These are phyloP conservation scores for Nothomitra cinnamomea DNA, from an alignment of 2,329 filamentous ascomycete species.

Conservation along the genomic window DNA sequence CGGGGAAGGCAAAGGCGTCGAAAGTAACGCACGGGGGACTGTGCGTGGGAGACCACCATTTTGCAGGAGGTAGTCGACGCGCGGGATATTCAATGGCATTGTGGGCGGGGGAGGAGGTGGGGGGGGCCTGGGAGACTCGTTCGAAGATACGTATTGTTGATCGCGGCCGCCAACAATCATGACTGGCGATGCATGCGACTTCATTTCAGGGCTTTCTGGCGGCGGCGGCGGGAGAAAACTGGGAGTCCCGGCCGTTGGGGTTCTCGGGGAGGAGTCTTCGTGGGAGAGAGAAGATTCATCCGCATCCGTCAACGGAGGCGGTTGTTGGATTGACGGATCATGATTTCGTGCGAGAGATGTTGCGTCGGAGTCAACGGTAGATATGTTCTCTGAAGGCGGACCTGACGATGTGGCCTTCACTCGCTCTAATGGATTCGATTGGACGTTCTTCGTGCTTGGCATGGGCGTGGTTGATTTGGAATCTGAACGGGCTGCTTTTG, in stretches of 20 bases:
- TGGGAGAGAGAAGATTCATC: constrained; percentile 20
- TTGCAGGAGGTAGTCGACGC: constrained; percentile 82
- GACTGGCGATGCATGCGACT: constrained; percentile 15
- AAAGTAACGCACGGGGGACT: constrained; percentile 55
- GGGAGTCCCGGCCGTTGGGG: constrained; percentile 24
- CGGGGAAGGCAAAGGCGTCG: constrained; percentile 17
- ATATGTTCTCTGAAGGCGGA: background rate
- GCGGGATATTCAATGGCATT: constrained; percentile 49
- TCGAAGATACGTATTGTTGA: constrained; percentile 14
- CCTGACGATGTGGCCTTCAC: background rate
- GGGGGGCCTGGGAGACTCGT: constrained; percentile 29
- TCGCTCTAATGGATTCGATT: background rate
- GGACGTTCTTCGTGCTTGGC: background rate
- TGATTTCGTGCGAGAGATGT: constrained; percentile 4
- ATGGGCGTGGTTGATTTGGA: background rate
- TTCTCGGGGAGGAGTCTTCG: constrained; percentile 28
- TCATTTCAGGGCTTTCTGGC: constrained; percentile 11
- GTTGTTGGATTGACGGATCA: constrained; percentile 28
- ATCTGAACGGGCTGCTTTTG: background rate
- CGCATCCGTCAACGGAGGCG: constrained; percentile 16
- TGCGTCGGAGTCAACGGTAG: constrained; percentile 4
- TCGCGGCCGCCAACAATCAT: constrained; percentile 15
- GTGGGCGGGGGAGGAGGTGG: constrained; percentile 63
- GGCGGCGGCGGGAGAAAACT: constrained; percentile 20
- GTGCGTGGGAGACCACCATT: constrained; percentile 63